Percentiles rank a stretch among this genome's conserved stretches.
Conservation (phyloP, 176 grass and related monocot genomes). For the Bothriochloa decipiens region DNA sequence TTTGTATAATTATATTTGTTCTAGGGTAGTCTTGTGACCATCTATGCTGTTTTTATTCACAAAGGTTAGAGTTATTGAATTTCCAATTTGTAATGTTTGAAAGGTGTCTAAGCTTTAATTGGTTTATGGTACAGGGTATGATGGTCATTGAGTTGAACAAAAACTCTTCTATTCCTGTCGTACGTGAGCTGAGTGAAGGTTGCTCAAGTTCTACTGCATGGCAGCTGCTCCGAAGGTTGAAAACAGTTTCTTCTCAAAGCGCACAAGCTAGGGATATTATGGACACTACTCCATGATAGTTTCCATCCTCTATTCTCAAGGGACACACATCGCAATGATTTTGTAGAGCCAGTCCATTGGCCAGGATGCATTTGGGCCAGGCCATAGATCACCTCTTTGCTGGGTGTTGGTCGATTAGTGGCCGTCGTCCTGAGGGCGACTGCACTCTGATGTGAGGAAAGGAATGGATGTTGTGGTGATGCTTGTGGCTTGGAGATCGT, state of each 20-base stretch:
- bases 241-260: conserved; percentile 34
- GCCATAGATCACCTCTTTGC: too few relatives aligned
- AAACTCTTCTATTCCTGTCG: conserved; percentile 58
- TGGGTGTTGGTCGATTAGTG: background rate
- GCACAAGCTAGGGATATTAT: conserved; percentile 48
- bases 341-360: conserved; percentile 17
- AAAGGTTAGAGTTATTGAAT: background rate
- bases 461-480: too few relatives aligned
- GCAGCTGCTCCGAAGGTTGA: conserved; percentile 72
- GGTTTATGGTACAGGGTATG: conserved; percentile 63
- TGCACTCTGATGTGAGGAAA: background rate
- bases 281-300: conserved; percentile 58
- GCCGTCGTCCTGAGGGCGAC: background rate
- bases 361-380: background rate
- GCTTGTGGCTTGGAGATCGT: background rate
- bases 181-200: conserved; percentile 72
- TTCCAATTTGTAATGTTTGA: conserved; percentile 28
- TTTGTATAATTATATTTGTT: background rate
- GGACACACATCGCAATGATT: background rate
- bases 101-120: conserved; percentile 1
- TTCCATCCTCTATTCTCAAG: background rate
- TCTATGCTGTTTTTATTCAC: background rate
- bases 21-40: background rate
- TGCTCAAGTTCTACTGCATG: conserved; percentile 65
- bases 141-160: conserved; percentile 83